Percentiles rank a stretch among this genome's conserved stretches.
Evolutionary conservation across 2,329 filamentous ascomycete genomes (phyloP).

Genomic region (Fusarium bulbicola): DNA sequence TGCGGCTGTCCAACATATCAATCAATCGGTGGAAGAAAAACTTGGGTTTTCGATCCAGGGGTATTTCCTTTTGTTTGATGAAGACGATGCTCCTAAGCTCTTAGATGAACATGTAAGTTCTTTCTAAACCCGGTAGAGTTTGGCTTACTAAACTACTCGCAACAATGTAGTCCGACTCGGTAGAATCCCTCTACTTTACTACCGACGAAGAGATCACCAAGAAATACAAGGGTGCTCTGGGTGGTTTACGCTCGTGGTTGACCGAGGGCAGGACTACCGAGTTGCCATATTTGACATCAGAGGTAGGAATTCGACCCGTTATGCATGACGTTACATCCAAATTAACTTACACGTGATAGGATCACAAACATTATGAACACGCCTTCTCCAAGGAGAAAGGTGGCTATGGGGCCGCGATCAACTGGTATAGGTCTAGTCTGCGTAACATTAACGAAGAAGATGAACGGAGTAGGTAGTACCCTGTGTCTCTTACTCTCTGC

Average conservation of each 20-base stretch:
- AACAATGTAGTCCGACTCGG: neutral
- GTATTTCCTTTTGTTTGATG: neutral
- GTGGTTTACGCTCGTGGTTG: neutral
- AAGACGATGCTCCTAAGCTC: neutral
- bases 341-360: neutral
- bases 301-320: rapidly evolving
- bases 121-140: rapidly evolving
- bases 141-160: rapidly evolving
- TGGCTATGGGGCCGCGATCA: neutral
- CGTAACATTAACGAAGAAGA: neutral
- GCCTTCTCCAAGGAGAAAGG: neutral
- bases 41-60: neutral
- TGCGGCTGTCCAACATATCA: rapidly evolving
- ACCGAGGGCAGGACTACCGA: neutral
- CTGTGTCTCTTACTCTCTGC: no score
- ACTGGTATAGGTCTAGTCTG: neutral
- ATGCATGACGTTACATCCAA: rapidly evolving
- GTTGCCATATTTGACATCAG: neutral
- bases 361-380: neutral
- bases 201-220: neutral
- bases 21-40: neutral
- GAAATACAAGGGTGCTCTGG: neutral
- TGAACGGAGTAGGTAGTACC: neutral
- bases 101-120: neutral
- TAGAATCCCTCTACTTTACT: neutral